phyloP scores from a whole-genome alignment of 345 rosid genomes.

The Gynandropsis gynandra region DNA sequence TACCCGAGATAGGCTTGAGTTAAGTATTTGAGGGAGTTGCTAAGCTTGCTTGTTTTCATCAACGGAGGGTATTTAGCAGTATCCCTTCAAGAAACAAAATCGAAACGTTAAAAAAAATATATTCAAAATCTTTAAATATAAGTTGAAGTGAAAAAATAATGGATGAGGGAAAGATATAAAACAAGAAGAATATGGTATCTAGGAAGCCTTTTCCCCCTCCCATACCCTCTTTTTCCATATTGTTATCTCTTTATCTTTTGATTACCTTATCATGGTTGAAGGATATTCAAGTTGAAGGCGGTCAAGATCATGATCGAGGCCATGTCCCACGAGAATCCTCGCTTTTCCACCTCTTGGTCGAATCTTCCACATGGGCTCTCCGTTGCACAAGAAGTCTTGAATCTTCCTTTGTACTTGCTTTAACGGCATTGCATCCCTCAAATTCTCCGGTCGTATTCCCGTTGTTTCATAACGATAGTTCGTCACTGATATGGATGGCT shows the following conservation, averaged over 20 bases:
- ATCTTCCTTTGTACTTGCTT: slow-evolving; percentile 65
- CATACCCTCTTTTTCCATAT: neutral
- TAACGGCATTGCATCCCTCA: slow-evolving; percentile 66
- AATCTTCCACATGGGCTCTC: slow-evolving; percentile 89
- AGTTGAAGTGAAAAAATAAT: neutral
- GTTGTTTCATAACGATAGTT: slow-evolving; percentile 79
- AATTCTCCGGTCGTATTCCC: slow-evolving; percentile 64
- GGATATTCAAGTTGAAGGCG: slow-evolving; percentile 79
- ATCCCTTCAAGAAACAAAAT: slow-evolving; percentile 40
- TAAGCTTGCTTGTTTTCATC: slow-evolving; percentile 95
- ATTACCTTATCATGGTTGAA: slow-evolving; percentile 60
- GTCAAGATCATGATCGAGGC: slow-evolving; percentile 70
- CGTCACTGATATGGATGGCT: slow-evolving; percentile 64
- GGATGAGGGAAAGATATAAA: too few relatives aligned
- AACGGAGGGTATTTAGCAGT: slow-evolving; percentile 79
- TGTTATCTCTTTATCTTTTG: neutral
- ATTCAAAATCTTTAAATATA: too few relatives aligned
- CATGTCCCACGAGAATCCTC: slow-evolving; percentile 91
- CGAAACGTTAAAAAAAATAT: neutral
- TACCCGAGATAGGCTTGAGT: slow-evolving; percentile 94
- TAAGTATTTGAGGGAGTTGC: slow-evolving; percentile 81
- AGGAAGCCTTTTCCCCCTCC: too few relatives aligned
- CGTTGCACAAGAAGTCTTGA: slow-evolving; percentile 83
- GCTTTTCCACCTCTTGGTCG: slow-evolving; percentile 67
- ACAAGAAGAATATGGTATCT: too few relatives aligned